phyloP scores from a whole-genome alignment of 805 yeast genomes.

The Hagleromyces aurorensis region DNA sequence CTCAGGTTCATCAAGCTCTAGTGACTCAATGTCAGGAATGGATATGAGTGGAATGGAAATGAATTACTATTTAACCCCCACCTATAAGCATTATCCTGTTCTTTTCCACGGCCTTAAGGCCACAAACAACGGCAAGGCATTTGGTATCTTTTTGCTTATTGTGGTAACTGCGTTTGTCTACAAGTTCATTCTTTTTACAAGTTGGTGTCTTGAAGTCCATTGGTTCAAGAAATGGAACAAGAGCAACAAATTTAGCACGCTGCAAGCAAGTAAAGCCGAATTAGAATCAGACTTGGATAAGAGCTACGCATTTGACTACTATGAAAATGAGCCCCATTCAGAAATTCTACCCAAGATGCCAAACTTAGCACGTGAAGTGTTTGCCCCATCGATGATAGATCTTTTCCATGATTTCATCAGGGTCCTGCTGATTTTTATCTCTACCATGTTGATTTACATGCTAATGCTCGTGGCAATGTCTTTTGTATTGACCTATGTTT shows the following conservation, averaged over 20 bases:
- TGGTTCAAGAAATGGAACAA: slow-evolving; percentile 44
- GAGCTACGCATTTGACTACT: too few relatives aligned
- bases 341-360: slow-evolving; percentile 25
- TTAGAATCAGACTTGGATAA: slow-evolving; percentile 1
- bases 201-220: slow-evolving; percentile 58
- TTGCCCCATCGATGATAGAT: slow-evolving; percentile 24
- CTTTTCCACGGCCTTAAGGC: slow-evolving; percentile 51
- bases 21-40: slow-evolving; percentile 9
- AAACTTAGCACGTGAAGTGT: slow-evolving; percentile 23
- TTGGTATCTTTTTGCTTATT: slow-evolving; percentile 61
- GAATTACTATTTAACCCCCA: slow-evolving; percentile 51
- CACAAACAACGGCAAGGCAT: slow-evolving; percentile 48
- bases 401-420: slow-evolving; percentile 44
- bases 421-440: slow-evolving; percentile 45
- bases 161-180: slow-evolving; percentile 52
- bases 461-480: slow-evolving; percentile 78
- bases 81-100: slow-evolving; percentile 51
- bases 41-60: slow-evolving; percentile 34
- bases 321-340: slow-evolving; percentile 12
- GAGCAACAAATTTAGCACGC: slow-evolving; percentile 10
- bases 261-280: slow-evolving; percentile 2
- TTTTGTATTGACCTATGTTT: slow-evolving; percentile 56
- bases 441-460: slow-evolving; percentile 62
- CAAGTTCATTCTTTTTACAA: slow-evolving; percentile 50
- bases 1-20: too few relatives aligned